Evolutionary conservation across 2,329 filamentous ascomycete species (phyloP), one percentile per base, ranked within the genome.

Genomic region (Ophiostoma pallidulum): DNA sequence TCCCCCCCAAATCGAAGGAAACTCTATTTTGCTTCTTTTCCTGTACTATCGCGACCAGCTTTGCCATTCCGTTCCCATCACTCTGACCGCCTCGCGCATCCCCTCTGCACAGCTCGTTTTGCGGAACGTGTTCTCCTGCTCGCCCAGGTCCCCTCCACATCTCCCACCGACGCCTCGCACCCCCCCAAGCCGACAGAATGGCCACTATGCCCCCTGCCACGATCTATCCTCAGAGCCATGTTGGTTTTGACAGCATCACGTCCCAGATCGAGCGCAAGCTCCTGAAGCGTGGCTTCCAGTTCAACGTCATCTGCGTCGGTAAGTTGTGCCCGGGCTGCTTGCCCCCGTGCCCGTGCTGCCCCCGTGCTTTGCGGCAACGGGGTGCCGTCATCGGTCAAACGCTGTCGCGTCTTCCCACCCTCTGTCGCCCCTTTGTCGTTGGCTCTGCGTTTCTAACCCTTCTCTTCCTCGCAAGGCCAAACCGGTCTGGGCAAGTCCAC

Each of bases 241-340:
- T 98, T 69, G 92, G 92, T 80, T 98, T 98, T 76, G 92, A 98
- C 77, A 96, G 89, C 76, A 98, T 98, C 78, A 98, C 92, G 61
- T 89, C 84, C 59, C 92, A 98, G 77, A 98, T 98, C 62, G 92
- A 98, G 83, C 86, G 87, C 75, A 98, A 98, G 84, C 84, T 97
- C 66, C 71, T 98, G 74, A 98, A 98, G 80, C 89, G 92, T 72
- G 92, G 92, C 62, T 98, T 98, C 72, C 92, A 98, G 72, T 98
- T 98, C 82, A 98, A 98, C 50, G 51, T 58, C 64, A 97, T 97
- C 69, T 96, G 90, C 68, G 91, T 97, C 68, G 92, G 92, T 97
- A 77, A 68, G 91, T 83, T 54, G n/a, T 45, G 38, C 32, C 8
- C 24, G 6, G 14, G 29, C 9, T 33, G 24, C 20, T 42, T 20